Evolutionary conservation across 2,329 filamentous ascomycete genomes (phyloP).

Genomic region (Biscogniauxia sp.): DNA sequence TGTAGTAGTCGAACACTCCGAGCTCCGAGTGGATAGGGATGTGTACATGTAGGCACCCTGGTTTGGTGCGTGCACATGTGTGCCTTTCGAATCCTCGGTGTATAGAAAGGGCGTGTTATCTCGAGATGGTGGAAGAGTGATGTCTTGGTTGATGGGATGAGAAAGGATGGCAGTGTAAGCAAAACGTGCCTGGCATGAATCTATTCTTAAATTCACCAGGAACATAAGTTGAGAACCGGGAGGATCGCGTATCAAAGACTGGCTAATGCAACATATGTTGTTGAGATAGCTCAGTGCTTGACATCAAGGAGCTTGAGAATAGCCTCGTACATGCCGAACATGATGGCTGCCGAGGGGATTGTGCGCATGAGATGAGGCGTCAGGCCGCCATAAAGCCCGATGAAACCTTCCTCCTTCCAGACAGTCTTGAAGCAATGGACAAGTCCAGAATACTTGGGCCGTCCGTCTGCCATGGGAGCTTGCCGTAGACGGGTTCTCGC

Average conservation of each 20-base stretch:
- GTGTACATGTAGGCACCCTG: background rate
- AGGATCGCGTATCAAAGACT: background rate
- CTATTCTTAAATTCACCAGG: background rate
- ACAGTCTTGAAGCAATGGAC: slow-evolving; percentile 85
- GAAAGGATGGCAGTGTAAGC: background rate
- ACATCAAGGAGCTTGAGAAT: slow-evolving; percentile 42
- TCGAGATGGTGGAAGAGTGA: background rate
- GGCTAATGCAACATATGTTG: background rate
- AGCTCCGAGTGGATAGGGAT: background rate
- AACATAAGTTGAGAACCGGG: background rate
- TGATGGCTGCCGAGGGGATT: slow-evolving; percentile 90
- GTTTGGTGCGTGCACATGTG: background rate
- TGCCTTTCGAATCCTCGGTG: background rate
- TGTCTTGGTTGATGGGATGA: background rate
- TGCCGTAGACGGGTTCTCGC: slow-evolving; percentile 82
- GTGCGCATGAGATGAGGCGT: slow-evolving; percentile 89
- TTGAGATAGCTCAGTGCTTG: slow-evolving; percentile 26
- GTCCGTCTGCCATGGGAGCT: slow-evolving; percentile 69
- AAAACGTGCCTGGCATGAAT: background rate
- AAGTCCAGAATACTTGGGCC: slow-evolving; percentile 83
- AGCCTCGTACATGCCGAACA: slow-evolving; percentile 84
- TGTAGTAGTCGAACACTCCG: background rate
- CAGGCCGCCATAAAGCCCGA: slow-evolving; percentile 83
- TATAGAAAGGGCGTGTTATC: background rate
- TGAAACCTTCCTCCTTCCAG: slow-evolving; percentile 83